Percentiles rank a stretch among this genome's conserved stretches.
Conservation (phyloP, 768 basidiomycete species). For the Lentinula lateritia region DNA sequence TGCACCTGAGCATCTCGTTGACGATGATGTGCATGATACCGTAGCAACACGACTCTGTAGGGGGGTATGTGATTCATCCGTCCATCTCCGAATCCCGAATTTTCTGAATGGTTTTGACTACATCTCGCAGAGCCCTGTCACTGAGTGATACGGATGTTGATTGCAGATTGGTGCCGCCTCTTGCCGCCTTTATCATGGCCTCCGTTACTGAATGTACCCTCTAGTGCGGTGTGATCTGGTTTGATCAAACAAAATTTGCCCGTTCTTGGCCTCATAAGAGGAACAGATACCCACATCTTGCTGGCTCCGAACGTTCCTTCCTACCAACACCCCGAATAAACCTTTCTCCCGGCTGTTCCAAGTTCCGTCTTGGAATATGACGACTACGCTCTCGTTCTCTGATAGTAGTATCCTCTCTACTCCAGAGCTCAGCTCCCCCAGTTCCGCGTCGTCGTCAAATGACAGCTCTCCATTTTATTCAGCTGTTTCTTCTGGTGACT, state of each 20-base stretch:
- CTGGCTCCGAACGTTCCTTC: background rate
- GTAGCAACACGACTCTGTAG: no score
- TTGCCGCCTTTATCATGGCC: background rate
- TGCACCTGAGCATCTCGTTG: no score
- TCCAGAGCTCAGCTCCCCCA: constrained; percentile 1
- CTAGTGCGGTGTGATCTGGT: background rate
- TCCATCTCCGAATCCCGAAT: background rate
- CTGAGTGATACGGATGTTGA: background rate
- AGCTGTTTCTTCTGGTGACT: background rate
- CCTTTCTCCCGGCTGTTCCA: background rate
- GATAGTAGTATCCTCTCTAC: constrained; percentile 2
- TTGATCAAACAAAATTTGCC: background rate
- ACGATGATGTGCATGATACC: no score
- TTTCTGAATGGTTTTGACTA: background rate
- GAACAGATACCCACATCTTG: background rate
- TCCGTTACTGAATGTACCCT: background rate
- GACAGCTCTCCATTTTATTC: constrained; percentile 1
- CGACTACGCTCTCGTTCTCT: background rate
- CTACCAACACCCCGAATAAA: background rate
- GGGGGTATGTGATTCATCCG: no score
- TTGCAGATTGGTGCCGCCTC: background rate
- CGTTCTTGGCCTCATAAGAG: background rate
- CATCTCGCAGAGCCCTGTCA: background rate
- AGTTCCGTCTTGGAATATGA: background rate
- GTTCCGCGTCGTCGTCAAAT: background rate